phyloP scores from a whole-genome alignment of 2,329 filamentous ascomycete species.

The Sporothrix mexicana region DNA sequence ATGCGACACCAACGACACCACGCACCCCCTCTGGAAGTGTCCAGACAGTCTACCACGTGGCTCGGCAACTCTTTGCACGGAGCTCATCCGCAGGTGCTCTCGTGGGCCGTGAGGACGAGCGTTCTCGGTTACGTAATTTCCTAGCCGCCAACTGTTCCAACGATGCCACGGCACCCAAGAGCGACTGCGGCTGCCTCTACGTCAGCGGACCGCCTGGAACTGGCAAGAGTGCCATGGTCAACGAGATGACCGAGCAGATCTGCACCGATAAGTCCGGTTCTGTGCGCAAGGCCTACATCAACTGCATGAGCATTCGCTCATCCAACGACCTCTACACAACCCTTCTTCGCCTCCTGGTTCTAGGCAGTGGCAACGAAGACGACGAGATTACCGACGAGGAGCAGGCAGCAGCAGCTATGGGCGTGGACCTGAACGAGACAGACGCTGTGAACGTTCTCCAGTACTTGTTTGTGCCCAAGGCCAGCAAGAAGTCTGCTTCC shows the following conservation, averaged over 20 bases:
- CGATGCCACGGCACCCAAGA: conserved; percentile 47
- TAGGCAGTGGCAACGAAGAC: neutral
- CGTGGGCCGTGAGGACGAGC: conserved; percentile 75
- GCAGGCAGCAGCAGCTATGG: conserved; percentile 41
- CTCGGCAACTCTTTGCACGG: conserved; percentile 84
- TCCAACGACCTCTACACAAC: conserved; percentile 84
- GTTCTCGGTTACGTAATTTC: conserved; percentile 70
- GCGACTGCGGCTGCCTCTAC: conserved; percentile 82
- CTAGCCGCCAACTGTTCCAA: conserved; percentile 53
- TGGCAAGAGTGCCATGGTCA: conserved; percentile 93
- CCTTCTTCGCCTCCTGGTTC: conserved; percentile 69
- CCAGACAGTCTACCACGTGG: conserved; percentile 83
- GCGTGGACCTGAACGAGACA: conserved; percentile 63
- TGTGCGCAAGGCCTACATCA: conserved; percentile 79
- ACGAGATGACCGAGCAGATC: conserved; percentile 72
- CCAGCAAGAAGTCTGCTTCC: conserved; percentile 27
- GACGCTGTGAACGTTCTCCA: conserved; percentile 72
- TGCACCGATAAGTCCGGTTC: conserved; percentile 52
- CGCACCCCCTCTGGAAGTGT: conserved; percentile 66
- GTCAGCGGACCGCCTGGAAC: conserved; percentile 95
- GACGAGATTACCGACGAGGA: neutral
- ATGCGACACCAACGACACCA: conserved; percentile 56
- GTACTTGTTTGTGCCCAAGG: conserved; percentile 69
- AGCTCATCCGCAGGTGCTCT: conserved; percentile 76
- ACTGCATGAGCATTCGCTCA: conserved; percentile 95